phyloP scores from a whole-genome alignment of 768 basidiomycete species.

The Chalciporus piperatus region DNA sequence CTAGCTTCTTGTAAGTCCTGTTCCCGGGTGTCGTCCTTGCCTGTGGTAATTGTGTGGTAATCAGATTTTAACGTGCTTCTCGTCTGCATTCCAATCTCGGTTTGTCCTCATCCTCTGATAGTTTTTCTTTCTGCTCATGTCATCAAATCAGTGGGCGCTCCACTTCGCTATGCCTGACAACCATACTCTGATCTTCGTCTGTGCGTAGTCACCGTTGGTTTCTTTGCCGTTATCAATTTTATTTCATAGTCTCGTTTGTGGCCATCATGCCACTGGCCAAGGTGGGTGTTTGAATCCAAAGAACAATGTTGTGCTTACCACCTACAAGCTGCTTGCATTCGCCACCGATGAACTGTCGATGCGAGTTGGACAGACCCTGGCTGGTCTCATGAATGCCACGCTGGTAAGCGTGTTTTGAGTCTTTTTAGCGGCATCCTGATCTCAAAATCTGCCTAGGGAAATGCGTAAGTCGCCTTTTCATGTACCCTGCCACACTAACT shows the following conservation, averaged over 20 bases:
- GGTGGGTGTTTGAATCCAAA: constrained; percentile 31
- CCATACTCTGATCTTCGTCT: constrained; percentile 68
- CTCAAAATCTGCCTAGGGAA: constrained; percentile 18
- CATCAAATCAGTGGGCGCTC: constrained; percentile 69
- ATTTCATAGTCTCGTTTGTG: constrained; percentile 60
- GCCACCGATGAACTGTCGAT: constrained; percentile 84
- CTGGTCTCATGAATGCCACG: constrained; percentile 86
- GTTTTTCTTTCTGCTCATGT: background rate
- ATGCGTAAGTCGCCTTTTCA: constrained; percentile 24
- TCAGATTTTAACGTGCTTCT: constrained; percentile 71
- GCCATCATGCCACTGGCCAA: constrained; percentile 86
- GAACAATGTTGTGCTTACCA: background rate
- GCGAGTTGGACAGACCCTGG: constrained; percentile 79
- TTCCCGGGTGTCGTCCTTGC: constrained; percentile 1
- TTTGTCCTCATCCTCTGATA: constrained; percentile 21
- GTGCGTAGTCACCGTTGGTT: constrained; percentile 41
- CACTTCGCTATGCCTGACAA: constrained; percentile 48
- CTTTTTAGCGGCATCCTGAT: too few relatives aligned
- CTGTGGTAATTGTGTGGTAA: background rate
- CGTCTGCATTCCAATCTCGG: constrained; percentile 70
- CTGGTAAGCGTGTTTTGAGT: constrained; percentile 43
- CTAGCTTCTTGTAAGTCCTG: constrained; percentile 54
- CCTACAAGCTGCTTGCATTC: constrained; percentile 66
- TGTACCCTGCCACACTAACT: background rate
- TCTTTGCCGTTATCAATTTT: background rate